phyloP scores from a whole-genome alignment of 495 filamentous ascomycete genomes.

The Lepidopterella palustris region DNA sequence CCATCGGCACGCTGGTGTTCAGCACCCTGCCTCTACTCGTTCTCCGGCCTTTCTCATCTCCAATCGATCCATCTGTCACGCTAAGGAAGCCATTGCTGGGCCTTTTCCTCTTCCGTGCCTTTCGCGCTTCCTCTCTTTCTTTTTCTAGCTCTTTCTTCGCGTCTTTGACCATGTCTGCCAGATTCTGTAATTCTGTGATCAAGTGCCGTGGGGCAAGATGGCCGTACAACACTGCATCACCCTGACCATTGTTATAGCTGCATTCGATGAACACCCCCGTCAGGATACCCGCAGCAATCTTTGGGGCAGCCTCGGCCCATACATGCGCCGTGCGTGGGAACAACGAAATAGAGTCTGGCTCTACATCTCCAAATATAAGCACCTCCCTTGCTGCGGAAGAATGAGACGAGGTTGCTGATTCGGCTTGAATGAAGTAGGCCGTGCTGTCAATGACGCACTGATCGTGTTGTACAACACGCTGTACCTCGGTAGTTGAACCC shows the following conservation, averaged over 20 bases:
- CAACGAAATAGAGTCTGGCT: conserved; percentile 79
- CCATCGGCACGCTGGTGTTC: background rate
- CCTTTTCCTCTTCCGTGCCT: conserved; percentile 35
- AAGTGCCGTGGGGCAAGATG: conserved; percentile 81
- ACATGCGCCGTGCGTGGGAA: conserved; percentile 70
- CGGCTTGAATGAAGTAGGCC: conserved; percentile 82
- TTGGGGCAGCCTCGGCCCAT: conserved; percentile 80
- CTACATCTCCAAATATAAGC: conserved; percentile 91
- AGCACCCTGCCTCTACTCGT: background rate
- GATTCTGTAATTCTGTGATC: conserved; percentile 61
- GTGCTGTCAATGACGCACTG: conserved; percentile 60
- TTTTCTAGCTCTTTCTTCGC: conserved; percentile 34
- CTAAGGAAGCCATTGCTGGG: conserved; percentile 15
- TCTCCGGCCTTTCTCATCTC: background rate
- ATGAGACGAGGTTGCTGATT: conserved; percentile 24
- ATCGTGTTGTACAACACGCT: background rate
- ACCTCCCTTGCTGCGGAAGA: conserved; percentile 48
- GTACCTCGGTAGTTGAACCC: background rate
- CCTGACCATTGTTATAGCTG: conserved; percentile 71
- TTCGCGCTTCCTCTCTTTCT: conserved; percentile 22
- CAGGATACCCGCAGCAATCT: conserved; percentile 62
- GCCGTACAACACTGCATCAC: conserved; percentile 72
- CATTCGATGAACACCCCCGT: conserved; percentile 90
- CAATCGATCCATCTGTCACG: background rate
- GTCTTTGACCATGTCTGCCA: conserved; percentile 59